Percentiles rank a stretch among this genome's conserved stretches.
phyloP scores from a whole-genome alignment of 2,329 filamentous ascomycete species.

The Colletotrichum viniferum region DNA sequence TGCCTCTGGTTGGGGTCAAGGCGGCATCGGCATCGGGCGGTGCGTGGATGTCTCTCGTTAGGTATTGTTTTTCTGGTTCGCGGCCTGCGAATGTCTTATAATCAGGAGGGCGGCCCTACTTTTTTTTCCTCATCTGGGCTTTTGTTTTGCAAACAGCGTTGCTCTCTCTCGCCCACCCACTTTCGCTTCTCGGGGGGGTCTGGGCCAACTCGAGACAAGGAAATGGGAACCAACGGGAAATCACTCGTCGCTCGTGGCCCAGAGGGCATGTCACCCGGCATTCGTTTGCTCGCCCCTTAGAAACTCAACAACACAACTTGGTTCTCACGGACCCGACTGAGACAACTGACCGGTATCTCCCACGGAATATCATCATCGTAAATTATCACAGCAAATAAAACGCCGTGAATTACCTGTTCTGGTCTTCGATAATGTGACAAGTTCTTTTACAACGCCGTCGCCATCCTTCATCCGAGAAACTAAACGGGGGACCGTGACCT shows the following conservation, averaged over 20 bases:
- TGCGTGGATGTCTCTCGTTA: slow-evolving; percentile 17
- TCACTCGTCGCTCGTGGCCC: not conserved
- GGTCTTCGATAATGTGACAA: slow-evolving; percentile 18
- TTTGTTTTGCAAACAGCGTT: slow-evolving; percentile 16
- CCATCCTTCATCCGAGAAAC: slow-evolving; percentile 5
- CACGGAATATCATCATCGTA: not conserved
- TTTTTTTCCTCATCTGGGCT: slow-evolving; percentile 4
- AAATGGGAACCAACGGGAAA: not conserved
- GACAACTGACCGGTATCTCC: not conserved
- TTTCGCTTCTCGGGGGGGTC: not conserved
- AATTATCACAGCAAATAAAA: not conserved
- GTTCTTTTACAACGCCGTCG: slow-evolving; percentile 22
- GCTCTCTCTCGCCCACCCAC: not conserved
- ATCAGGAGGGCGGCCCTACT: slow-evolving; percentile 1
- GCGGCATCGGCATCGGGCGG: slow-evolving; percentile 6
- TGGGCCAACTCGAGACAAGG: not conserved
- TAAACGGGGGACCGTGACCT: not conserved
- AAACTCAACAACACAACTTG: not conserved
- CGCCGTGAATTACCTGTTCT: slow-evolving; percentile 5
- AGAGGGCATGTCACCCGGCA: not conserved
- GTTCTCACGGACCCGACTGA: not conserved
- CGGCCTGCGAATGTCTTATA: slow-evolving; percentile 15
- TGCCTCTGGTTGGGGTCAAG: not conserved
- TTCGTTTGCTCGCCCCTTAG: not conserved
- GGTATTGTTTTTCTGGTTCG: slow-evolving; percentile 10